These are phyloP conservation scores for Senecio squalidus DNA, from an alignment of 140 eudicot species.

Conservation along the genomic window DNA sequence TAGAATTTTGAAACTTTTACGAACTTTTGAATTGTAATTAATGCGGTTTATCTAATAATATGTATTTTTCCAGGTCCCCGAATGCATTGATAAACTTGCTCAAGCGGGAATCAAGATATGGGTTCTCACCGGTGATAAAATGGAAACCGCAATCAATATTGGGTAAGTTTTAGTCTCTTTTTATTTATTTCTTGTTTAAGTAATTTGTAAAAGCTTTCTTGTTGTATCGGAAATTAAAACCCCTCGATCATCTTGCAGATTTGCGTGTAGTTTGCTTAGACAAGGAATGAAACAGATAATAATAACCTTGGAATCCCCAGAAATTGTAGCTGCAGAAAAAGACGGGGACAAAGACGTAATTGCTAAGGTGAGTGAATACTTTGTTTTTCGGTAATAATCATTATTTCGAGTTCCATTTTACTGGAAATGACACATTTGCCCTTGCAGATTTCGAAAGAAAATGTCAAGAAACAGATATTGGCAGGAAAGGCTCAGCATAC, in stretches of 20 bases:
- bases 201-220: no score
- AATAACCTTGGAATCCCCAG: slow-evolving; percentile 63
- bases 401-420: no score
- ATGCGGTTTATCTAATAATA: no score
- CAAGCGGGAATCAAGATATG: slow-evolving; percentile 97
- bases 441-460: slow-evolving; percentile 65
- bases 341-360: slow-evolving; percentile 63
- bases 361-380: slow-evolving; percentile 43
- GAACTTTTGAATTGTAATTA: no score
- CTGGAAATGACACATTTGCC: background rate
- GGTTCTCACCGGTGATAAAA: slow-evolving; percentile 97
- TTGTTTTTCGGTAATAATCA: background rate
- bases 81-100: no score
- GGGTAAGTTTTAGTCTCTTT: slow-evolving; percentile 17
- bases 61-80: no score
- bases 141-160: slow-evolving; percentile 99
- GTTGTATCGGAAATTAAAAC: slow-evolving; percentile 11
- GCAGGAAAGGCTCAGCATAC: slow-evolving; percentile 51
- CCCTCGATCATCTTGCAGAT: slow-evolving; percentile 38
- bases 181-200: no score
- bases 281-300: slow-evolving; percentile 91
- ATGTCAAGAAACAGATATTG: slow-evolving; percentile 56
- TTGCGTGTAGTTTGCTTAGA: slow-evolving; percentile 87
- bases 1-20: no score
- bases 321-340: slow-evolving; percentile 61